These are phyloP conservation scores for Voacanga thouarsii DNA, from an alignment of 257 asterid species.

Conservation along the genomic window DNA sequence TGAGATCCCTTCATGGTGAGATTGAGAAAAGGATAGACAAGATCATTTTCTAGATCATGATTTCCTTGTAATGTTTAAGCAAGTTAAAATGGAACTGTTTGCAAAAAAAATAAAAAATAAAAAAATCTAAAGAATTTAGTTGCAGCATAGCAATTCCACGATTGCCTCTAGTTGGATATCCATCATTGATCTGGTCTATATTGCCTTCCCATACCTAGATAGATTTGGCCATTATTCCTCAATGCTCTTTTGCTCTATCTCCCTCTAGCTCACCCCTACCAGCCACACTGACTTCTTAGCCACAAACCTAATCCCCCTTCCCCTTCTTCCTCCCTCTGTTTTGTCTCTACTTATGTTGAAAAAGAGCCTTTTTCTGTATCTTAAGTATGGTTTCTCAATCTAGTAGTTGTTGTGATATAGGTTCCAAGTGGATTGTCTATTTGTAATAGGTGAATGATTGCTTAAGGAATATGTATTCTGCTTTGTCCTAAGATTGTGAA, in stretches of 20 bases:
- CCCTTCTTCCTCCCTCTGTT: conserved; percentile 47
- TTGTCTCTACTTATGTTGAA: conserved; percentile 69
- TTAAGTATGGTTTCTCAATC: conserved; percentile 44
- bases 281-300: conserved; percentile 72
- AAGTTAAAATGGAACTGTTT: neutral
- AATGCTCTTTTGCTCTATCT: conserved; percentile 52
- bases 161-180: neutral
- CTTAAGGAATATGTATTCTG: conserved; percentile 24
- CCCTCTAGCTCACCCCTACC: conserved; percentile 79
- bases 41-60: neutral
- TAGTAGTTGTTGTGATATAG: neutral
- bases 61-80: neutral
- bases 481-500: conserved; percentile 52
- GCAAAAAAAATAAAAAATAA: neutral
- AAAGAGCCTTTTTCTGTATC: conserved; percentile 47
- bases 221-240: conserved; percentile 23
- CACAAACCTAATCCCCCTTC: conserved; percentile 32
- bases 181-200: neutral
- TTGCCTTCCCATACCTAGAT: neutral
- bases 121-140: neutral
- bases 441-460: conserved; percentile 62
- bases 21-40: neutral
- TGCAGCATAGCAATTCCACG: neutral
- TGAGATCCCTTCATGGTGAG: conserved; percentile 37
- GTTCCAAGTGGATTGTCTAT: conserved; percentile 38